These are phyloP conservation scores for Nothophytophthora sp. DNA, from an alignment of 352 stramenopile species.

Conservation along the genomic window DNA sequence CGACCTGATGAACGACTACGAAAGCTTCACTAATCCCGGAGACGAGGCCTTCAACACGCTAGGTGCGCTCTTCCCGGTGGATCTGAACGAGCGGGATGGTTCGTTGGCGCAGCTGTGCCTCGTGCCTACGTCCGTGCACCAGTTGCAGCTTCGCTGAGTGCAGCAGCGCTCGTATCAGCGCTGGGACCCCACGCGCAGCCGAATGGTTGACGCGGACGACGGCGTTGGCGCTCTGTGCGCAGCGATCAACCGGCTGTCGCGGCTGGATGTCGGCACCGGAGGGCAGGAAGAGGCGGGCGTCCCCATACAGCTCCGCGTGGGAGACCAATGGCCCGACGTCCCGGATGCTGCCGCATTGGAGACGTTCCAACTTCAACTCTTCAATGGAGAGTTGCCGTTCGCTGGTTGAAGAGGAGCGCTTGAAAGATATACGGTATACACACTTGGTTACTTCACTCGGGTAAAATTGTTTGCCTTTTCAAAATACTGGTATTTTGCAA, in stretches of 20 bases:
- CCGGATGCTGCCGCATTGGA: constrained; percentile 13
- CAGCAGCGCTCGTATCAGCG: constrained; percentile 3
- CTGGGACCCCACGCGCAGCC: constrained; percentile 12
- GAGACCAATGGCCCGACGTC: constrained; percentile 13
- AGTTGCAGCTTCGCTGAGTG: constrained; percentile 29
- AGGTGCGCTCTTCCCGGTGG: constrained; percentile 36
- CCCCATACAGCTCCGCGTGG: constrained; percentile 15
- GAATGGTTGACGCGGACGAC: constrained; percentile 1
- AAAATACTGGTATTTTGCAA: no score
- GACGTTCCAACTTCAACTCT: no score
- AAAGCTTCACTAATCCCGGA: constrained; percentile 37
- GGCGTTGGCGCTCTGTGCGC: constrained; percentile 13
- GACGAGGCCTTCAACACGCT: constrained; percentile 38
- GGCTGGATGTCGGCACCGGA: constrained; percentile 2
- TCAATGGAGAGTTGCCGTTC: no score
- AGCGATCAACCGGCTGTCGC: constrained; percentile 4
- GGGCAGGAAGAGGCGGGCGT: constrained; percentile 3
- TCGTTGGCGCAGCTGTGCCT: constrained; percentile 23
- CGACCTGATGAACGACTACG: constrained; percentile 54
- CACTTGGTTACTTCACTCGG: no score
- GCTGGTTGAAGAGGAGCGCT: no score
- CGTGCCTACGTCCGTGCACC: constrained; percentile 39
- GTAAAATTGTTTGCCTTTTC: no score
- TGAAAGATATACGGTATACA: constrained; percentile 6
- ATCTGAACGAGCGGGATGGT: constrained; percentile 18